Percentiles rank a stretch among this genome's conserved stretches.
phyloP scores from a whole-genome alignment of 345 rosid species.

The Ceriops tagal region DNA sequence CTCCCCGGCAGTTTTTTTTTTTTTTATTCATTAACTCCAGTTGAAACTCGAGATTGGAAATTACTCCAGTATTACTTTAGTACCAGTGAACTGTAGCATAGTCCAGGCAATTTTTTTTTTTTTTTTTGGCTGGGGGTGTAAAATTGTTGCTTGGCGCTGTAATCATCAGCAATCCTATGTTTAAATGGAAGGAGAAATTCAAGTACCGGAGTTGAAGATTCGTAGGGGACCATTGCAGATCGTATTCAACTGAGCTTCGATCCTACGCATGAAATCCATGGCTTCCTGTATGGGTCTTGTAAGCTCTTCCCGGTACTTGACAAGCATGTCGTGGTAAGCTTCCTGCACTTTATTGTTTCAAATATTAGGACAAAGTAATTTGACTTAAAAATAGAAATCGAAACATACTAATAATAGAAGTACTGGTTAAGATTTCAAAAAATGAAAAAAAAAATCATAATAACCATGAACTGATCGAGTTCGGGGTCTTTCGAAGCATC shows the following conservation, averaged over 20 bases:
- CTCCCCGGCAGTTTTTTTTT: neutral
- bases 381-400: neutral
- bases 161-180: too few species aligned
- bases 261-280: conserved; percentile 93
- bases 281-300: conserved; percentile 93
- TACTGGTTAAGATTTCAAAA: neutral
- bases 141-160: too few species aligned
- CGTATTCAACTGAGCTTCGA: conserved; percentile 86
- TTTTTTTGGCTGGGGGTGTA: too few species aligned
- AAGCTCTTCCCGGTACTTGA: conserved; percentile 89
- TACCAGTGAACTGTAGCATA: too few species aligned
- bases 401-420: neutral
- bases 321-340: conserved; percentile 91
- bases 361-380: neutral
- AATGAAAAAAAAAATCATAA: neutral
- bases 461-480: conserved; percentile 96
- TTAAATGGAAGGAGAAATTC: neutral
- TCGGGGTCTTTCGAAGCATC: conserved; percentile 76
- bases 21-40: neutral
- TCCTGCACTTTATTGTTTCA: conserved; percentile 43
- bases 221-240: conserved; percentile 65
- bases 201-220: conserved; percentile 70
- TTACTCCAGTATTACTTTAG: too few species aligned
- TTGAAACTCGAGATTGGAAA: too few species aligned
- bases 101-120: too few species aligned